These are phyloP conservation scores for Saposhnikovia divaricata DNA, from an alignment of 129 eudicot genomes.

Conservation along the genomic window DNA sequence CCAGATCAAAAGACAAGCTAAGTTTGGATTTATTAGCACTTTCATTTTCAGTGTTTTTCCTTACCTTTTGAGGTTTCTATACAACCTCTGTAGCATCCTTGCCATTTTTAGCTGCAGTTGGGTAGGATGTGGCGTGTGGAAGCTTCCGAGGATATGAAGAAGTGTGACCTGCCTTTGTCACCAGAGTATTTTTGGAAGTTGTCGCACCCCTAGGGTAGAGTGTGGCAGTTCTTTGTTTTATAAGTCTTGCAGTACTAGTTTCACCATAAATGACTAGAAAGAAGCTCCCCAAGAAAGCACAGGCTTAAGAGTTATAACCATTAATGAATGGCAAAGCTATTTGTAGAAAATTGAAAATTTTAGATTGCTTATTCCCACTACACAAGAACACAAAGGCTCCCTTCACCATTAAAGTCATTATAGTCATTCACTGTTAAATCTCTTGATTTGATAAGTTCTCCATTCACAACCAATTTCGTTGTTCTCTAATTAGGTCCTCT, in stretches of 20 bases:
- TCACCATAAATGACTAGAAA: too few species aligned
- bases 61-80: too few species aligned
- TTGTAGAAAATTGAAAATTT: neutral
- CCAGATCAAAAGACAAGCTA: neutral
- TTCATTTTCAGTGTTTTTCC: neutral
- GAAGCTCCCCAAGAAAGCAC: neutral
- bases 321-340: too few species aligned
- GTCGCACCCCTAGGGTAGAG: neutral
- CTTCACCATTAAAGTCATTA: neutral
- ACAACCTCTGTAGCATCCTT: too few species aligned
- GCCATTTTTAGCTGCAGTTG: too few species aligned
- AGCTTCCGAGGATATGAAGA: neutral
- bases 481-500: too few species aligned
- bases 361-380: neutral
- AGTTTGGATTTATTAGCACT: neutral
- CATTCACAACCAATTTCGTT: too few species aligned
- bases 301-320: neutral
- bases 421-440: too few species aligned
- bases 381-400: neutral
- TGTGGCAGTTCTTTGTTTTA: neutral
- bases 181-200: neutral
- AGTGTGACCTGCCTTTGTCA: neutral
- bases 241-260: neutral
- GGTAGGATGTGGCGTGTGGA: neutral
- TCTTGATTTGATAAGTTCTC: too few species aligned